These are phyloP conservation scores for Phaffomyces opuntiae DNA, from an alignment of 805 yeast genomes.

Conservation along the genomic window DNA sequence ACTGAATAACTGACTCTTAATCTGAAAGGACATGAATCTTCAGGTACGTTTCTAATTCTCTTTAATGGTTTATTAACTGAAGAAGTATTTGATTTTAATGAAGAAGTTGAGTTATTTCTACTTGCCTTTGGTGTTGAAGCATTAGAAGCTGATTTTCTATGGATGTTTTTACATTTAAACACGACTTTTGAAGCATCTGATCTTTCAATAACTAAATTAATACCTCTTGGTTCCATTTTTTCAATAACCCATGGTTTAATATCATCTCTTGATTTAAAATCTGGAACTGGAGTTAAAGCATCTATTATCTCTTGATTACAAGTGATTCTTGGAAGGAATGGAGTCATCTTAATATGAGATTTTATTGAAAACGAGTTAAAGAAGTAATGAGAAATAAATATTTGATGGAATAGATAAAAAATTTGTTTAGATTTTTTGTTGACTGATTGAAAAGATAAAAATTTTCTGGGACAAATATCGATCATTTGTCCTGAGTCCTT, in stretches of 20 bases:
- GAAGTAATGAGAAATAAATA: no score
- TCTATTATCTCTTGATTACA: constrained; percentile 19
- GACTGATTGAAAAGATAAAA: constrained; percentile 13
- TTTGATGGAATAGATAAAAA: not conserved
- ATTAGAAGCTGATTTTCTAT: constrained; percentile 14
- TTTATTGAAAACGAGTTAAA: not conserved
- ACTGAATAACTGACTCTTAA: constrained; percentile 23
- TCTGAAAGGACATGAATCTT: constrained; percentile 24
- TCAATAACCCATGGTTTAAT: constrained; percentile 23
- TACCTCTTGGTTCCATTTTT: constrained; percentile 16
- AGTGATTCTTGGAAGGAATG: constrained; percentile 8
- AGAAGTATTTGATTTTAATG: not conserved
- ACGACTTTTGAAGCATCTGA: constrained; percentile 26
- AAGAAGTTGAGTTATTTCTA: not conserved
- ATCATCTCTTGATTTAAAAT: constrained; percentile 18
- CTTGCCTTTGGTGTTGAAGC: constrained; percentile 5
- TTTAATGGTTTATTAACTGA: constrained; percentile 5
- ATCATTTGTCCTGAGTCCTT: not conserved
- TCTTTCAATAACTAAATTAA: constrained; percentile 25
- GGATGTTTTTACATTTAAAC: constrained; percentile 27
- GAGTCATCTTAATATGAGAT: not conserved
- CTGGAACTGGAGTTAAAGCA: constrained; percentile 22
- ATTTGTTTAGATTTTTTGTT: not conserved
- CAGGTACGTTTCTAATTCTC: constrained; percentile 18
- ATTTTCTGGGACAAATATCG: not conserved